A percentile compares a stretch with the other conserved stretches of the same genome.
Evolutionary conservation across 2,329 filamentous ascomycete species (phyloP).

Genomic region (Chrysoporthe austroafricana): DNA sequence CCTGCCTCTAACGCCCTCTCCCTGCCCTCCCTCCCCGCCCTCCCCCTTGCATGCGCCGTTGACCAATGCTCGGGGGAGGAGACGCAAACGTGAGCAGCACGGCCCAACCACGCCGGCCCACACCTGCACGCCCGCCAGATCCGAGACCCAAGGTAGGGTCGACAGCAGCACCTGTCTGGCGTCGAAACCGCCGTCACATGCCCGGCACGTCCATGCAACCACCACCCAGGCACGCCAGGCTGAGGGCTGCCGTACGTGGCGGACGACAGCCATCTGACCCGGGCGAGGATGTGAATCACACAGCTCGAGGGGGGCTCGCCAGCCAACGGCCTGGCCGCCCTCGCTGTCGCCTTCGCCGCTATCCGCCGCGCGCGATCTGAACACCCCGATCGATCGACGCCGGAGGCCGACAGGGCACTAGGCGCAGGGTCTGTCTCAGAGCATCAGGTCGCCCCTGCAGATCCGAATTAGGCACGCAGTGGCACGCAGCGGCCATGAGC

Average conservation of each 20-base stretch:
- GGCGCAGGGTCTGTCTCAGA: background rate
- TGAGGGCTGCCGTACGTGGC: slow-evolving; percentile 7
- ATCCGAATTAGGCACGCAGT: background rate
- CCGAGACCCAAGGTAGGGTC: background rate
- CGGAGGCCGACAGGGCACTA: background rate
- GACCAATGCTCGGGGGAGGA: background rate
- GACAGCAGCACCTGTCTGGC: background rate
- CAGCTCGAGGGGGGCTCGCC: background rate
- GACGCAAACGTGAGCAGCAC: background rate
- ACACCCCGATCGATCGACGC: background rate
- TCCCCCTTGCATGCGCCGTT: background rate
- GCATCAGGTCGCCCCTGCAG: background rate
- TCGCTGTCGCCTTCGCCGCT: background rate
- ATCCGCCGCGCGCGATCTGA: background rate
- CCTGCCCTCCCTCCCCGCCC: background rate
- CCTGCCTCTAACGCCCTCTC: background rate
- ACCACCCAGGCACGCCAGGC: slow-evolving; percentile 1
- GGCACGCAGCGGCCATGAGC: background rate
- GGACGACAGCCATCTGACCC: background rate
- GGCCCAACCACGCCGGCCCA: background rate
- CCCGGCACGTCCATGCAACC: slow-evolving; percentile 5
- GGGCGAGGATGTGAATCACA: background rate
- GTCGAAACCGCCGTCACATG: background rate
- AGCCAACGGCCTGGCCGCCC: too few relatives aligned
- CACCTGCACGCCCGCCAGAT: background rate